Evolutionary conservation across 140 eudicot genomes (phyloP).

Genomic region (Erigeron philadelphicus): DNA sequence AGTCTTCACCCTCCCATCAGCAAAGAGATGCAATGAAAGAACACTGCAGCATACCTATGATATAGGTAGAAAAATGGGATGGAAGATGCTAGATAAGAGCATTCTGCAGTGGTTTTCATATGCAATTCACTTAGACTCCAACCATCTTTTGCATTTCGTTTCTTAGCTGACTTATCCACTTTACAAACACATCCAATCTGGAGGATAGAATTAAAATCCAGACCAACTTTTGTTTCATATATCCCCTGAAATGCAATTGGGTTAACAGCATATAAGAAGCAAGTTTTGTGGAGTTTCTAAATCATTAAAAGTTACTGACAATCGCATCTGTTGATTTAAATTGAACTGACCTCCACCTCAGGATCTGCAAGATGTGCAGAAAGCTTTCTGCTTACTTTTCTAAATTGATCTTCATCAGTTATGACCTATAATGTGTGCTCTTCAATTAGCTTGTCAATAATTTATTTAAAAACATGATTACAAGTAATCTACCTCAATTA

Average conservation of each 20-base stretch:
- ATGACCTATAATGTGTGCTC: slow-evolving; percentile 44
- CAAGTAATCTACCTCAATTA: slow-evolving; percentile 69
- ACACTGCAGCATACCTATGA: slow-evolving; percentile 57
- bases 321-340: not conserved
- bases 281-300: slow-evolving; percentile 8
- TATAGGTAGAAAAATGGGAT: slow-evolving; percentile 77
- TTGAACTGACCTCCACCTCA: slow-evolving; percentile 82
- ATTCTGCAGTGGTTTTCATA: slow-evolving; percentile 95
- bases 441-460: slow-evolving; percentile 11
- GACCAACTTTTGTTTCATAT: slow-evolving; percentile 83
- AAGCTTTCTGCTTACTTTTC: slow-evolving; percentile 72
- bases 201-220: slow-evolving; percentile 64
- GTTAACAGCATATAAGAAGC: slow-evolving; percentile 4
- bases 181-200: slow-evolving; percentile 98
- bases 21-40: slow-evolving; percentile 3
- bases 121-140: slow-evolving; percentile 78
- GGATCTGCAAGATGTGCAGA: slow-evolving; percentile 98
- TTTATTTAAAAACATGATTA: not conserved
- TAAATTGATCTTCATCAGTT: slow-evolving; percentile 81
- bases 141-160: slow-evolving; percentile 65
- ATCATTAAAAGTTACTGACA: not conserved
- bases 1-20: not conserved
- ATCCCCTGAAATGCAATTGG: slow-evolving; percentile 56
- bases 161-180: slow-evolving; percentile 76
- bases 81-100: slow-evolving; percentile 74